These are phyloP conservation scores for Melanopsichium pennsylvanicum DNA, from an alignment of 1,284 basidiomycete genomes.

Conservation along the genomic window DNA sequence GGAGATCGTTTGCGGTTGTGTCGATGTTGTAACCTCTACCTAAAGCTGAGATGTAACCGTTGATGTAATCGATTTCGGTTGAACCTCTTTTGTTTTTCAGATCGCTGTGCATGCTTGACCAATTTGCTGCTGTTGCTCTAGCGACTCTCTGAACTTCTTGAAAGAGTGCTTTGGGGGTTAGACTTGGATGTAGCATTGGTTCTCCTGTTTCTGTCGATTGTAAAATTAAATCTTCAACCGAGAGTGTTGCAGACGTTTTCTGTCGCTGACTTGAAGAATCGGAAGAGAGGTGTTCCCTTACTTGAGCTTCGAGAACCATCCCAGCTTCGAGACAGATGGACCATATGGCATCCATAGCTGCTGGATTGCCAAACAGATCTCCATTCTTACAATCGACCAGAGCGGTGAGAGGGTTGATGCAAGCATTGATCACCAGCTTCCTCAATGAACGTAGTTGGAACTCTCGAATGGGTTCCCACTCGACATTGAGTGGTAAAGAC, in stretches of 20 bases:
- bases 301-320: constrained; percentile 54
- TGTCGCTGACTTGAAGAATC: neutral
- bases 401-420: constrained; percentile 88
- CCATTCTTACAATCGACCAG: constrained; percentile 84
- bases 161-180: constrained; percentile 50
- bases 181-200: constrained; percentile 49
- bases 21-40: constrained; percentile 73
- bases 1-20: constrained; percentile 73
- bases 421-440: constrained; percentile 84
- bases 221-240: constrained; percentile 21
- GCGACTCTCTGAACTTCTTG: constrained; percentile 51
- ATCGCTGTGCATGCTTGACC: constrained; percentile 60
- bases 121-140: constrained; percentile 50
- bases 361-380: constrained; percentile 67
- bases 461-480: constrained; percentile 76
- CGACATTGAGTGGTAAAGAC: constrained; percentile 57
- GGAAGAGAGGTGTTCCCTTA: constrained; percentile 41
- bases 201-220: constrained; percentile 31
- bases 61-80: constrained; percentile 74
- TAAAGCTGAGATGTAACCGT: constrained; percentile 80
- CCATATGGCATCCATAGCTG: constrained; percentile 55
- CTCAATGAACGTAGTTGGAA: constrained; percentile 78
- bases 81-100: constrained; percentile 38
- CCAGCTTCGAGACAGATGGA: constrained; percentile 53
- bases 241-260: neutral